These are phyloP conservation scores for Penicillium coprophilum DNA, from an alignment of 495 filamentous ascomycete genomes.

Conservation along the genomic window DNA sequence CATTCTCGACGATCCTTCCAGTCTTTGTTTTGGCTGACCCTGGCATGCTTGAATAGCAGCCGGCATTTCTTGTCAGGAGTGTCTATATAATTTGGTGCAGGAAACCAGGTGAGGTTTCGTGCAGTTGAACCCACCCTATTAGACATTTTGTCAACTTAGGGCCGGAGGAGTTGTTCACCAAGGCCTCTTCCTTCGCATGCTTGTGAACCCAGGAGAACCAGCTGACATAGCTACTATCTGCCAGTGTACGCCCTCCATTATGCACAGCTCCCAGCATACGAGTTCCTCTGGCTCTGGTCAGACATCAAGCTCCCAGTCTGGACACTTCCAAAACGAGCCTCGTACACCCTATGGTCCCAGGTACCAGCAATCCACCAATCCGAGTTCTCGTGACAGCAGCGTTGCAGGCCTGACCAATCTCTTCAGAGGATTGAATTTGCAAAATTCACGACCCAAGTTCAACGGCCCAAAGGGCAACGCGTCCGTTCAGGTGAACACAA, in stretches of 20 bases:
- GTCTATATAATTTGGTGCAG: constrained; percentile 11
- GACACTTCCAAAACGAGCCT: constrained; percentile 25
- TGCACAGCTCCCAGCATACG: constrained; percentile 32
- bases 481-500: constrained; percentile 28
- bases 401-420: constrained; percentile 21
- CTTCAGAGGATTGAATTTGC: constrained; percentile 27
- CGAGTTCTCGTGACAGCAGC: constrained; percentile 18
- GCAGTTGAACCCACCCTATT: background rate
- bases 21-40: background rate
- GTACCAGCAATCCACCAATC: constrained; percentile 20
- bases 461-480: constrained; percentile 24
- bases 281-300: constrained; percentile 39
- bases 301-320: constrained; percentile 19
- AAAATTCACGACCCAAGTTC: constrained; percentile 30
- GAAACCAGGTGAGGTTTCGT: constrained; percentile 4
- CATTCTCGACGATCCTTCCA: background rate
- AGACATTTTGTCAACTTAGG: background rate
- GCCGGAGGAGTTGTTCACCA: background rate
- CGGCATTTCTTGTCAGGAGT: background rate
- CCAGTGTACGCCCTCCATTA: constrained; percentile 17
- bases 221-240: background rate
- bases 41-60: background rate
- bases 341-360: constrained; percentile 31
- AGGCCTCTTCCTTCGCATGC: background rate
- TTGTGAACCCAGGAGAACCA: background rate